These are phyloP conservation scores for Globisporangium cystogenes DNA, from an alignment of 352 stramenopile genomes.

Conservation along the genomic window DNA sequence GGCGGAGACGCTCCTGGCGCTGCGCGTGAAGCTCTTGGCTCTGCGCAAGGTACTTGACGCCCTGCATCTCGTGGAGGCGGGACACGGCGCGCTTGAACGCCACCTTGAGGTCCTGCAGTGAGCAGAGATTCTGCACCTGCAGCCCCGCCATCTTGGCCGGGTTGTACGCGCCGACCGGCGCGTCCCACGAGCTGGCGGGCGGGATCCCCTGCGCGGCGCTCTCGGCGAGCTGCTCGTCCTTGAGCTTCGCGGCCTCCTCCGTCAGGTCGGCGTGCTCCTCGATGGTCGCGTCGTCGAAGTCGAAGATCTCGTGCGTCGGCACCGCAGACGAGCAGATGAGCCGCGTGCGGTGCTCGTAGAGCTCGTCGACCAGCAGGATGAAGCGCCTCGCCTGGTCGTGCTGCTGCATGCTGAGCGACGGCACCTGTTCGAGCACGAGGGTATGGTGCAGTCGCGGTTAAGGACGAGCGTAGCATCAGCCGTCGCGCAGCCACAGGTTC, in stretches of 20 bases:
- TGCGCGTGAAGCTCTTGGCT: constrained; percentile 25
- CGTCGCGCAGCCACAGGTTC: too few species aligned
- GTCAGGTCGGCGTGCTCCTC: constrained; percentile 10
- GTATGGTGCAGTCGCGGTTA: too few species aligned
- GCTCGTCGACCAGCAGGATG: constrained; percentile 96
- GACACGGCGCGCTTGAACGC: constrained; percentile 78
- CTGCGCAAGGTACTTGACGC: constrained; percentile 52
- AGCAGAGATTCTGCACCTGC: constrained; percentile 56
- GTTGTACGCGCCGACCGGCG: constrained; percentile 46
- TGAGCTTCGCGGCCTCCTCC: constrained; percentile 28
- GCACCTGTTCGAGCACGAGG: constrained; percentile 89
- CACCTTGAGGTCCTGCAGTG: constrained; percentile 66
- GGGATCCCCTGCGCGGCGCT: constrained; percentile 40
- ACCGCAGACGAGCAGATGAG: constrained; percentile 53
- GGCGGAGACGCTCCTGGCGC: constrained; percentile 19
- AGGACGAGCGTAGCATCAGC: too few species aligned
- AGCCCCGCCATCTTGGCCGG: constrained; percentile 51
- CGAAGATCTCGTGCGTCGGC: constrained; percentile 46
- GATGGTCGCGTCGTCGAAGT: constrained; percentile 52
- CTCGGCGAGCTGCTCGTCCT: constrained; percentile 24
- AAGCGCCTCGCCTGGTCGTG: constrained; percentile 94
- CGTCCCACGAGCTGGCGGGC: constrained; percentile 61
- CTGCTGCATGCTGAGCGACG: constrained; percentile 72
- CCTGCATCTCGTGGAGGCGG: constrained; percentile 86
- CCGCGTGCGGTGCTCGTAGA: constrained; percentile 90